Conservation (phyloP, 352 stramenopile genomes). For the Pythium sukuiense region DNA sequence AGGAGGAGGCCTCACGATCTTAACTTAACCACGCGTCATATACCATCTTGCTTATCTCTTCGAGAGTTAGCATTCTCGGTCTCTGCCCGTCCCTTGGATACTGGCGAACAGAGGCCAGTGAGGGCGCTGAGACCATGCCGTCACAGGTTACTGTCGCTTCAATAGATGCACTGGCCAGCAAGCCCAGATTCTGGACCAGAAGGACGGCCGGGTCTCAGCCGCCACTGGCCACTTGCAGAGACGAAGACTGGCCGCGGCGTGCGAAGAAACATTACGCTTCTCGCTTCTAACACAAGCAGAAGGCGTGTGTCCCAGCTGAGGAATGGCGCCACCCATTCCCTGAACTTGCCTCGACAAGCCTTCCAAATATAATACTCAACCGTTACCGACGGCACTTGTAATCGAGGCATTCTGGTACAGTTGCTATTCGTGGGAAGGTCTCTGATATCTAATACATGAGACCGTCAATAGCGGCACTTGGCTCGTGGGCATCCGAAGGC, state of each 20-base stretch:
- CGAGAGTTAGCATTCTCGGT: background rate
- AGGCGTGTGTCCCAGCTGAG: background rate
- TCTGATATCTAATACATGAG: conserved; percentile 12
- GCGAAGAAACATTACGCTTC: background rate
- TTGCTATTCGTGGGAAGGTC: background rate
- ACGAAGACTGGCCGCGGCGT: background rate
- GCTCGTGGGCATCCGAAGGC: background rate
- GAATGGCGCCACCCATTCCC: background rate
- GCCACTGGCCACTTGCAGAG: background rate
- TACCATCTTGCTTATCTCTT: background rate
- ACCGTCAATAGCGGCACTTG: background rate
- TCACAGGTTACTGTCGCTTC: background rate
- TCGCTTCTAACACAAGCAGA: too few relatives aligned
- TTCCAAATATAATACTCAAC: conserved; percentile 6
- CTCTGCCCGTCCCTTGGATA: background rate
- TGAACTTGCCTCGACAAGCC: background rate
- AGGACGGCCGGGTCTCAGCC: background rate
- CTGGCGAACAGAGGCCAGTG: background rate
- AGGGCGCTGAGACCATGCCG: background rate
- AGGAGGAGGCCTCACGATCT: conserved; percentile 73
- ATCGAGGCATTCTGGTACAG: background rate
- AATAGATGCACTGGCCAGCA: background rate
- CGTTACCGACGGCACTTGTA: background rate
- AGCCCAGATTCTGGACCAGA: background rate
- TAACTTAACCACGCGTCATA: conserved; percentile 49